These are phyloP conservation scores for Pterocarpus santalinus DNA, from an alignment of 306 rosid species.

Conservation along the genomic window DNA sequence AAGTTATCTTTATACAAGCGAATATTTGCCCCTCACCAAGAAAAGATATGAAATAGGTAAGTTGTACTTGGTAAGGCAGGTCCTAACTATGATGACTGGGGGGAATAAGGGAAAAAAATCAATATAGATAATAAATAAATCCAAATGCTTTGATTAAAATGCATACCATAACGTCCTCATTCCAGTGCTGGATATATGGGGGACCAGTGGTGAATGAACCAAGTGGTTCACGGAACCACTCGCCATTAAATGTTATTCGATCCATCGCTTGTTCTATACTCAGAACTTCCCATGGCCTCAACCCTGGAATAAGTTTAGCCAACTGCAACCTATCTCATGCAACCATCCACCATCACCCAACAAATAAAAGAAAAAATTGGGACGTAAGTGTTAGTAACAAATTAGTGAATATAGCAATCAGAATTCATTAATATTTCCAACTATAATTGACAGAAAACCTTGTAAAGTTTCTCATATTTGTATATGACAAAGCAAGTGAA, in stretches of 20 bases:
- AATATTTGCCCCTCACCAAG: conserved; percentile 11
- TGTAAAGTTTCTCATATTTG: background rate
- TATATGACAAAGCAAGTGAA: background rate
- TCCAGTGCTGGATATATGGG: conserved; percentile 77
- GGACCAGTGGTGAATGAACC: conserved; percentile 83
- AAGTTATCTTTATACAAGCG: background rate
- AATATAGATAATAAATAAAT: background rate
- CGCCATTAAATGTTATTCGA: conserved; percentile 72
- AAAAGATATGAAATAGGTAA: conserved; percentile 29
- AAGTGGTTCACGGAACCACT: conserved; percentile 90
- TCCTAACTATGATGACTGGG: background rate
- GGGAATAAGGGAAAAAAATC: background rate
- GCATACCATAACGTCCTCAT: conserved; percentile 67
- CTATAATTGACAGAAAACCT: conserved; percentile 24
- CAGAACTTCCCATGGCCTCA: conserved; percentile 98
- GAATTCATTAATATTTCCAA: conserved; percentile 26
- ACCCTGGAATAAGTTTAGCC: conserved; percentile 76
- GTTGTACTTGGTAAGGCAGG: conserved; percentile 36
- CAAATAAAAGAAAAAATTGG: background rate
- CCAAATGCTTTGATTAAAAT: conserved; percentile 28
- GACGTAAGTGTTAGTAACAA: conserved; percentile 22
- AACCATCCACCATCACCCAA: conserved; percentile 14
- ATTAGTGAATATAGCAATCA: conserved; percentile 16
- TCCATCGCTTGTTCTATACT: conserved; percentile 97
- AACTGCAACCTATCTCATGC: conserved; percentile 59